Percentiles rank a stretch among this genome's conserved stretches.
phyloP scores from a whole-genome alignment of 768 basidiomycete genomes.

The Suillus plorans region DNA sequence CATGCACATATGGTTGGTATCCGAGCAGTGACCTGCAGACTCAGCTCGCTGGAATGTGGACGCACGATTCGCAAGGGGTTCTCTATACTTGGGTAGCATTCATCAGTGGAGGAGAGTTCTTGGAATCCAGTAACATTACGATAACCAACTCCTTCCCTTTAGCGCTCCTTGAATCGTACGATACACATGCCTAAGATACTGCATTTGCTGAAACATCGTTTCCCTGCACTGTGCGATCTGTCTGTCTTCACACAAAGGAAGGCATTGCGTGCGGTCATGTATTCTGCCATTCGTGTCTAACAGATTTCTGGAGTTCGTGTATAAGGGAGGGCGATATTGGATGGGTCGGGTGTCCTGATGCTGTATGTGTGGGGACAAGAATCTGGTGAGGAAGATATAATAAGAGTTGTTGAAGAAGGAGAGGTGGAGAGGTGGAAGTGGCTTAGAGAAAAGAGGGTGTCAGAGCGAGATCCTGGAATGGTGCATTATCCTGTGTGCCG shows the following conservation, averaged over 20 bases:
- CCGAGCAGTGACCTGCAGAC: constrained; percentile 37
- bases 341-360: constrained; percentile 79
- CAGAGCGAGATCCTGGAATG: constrained; percentile 79
- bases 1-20: constrained; percentile 59
- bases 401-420: constrained; percentile 63
- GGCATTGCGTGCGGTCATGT: constrained; percentile 75
- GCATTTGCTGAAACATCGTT: constrained; percentile 67
- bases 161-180: constrained; percentile 47
- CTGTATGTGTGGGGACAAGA: constrained; percentile 62
- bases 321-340: constrained; percentile 78
- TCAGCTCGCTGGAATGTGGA: constrained; percentile 57
- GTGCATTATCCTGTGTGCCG: constrained; percentile 80
- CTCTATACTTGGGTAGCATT: constrained; percentile 74
- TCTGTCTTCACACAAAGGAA: constrained; percentile 69
- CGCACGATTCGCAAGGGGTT: constrained; percentile 51
- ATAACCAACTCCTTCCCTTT: constrained; percentile 59
- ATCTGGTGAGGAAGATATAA: constrained; percentile 70
- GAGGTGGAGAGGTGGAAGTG: constrained; percentile 74
- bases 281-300: constrained; percentile 80
- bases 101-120: constrained; percentile 65
- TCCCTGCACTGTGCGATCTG: constrained; percentile 71
- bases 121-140: constrained; percentile 44
- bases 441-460: constrained; percentile 67
- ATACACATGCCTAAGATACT: constrained; percentile 43
- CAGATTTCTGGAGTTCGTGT: constrained; percentile 80